phyloP scores from a whole-genome alignment of 768 basidiomycete species.

The Lyophyllum semitale region DNA sequence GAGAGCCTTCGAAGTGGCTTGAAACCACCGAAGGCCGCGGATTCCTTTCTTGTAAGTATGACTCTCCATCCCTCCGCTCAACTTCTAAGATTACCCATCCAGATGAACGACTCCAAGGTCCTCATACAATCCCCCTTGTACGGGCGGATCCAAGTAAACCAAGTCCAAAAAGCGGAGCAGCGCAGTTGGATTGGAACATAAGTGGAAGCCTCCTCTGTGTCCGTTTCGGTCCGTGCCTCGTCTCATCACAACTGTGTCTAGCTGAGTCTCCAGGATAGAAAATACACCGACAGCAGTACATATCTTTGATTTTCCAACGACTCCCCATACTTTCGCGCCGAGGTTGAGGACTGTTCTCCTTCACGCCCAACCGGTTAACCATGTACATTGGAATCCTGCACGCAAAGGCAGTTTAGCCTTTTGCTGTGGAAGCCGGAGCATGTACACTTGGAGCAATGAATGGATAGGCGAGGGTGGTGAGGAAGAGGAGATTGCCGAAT shows the following conservation, averaged over 20 bases:
- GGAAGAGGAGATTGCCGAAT: conserved; percentile 84
- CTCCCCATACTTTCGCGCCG: conserved; percentile 58
- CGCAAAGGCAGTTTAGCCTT: conserved; percentile 69
- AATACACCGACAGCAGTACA: conserved; percentile 63
- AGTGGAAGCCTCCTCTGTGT: conserved; percentile 73
- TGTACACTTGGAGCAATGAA: conserved; percentile 85
- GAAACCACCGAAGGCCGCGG: conserved; percentile 83
- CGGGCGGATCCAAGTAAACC: conserved; percentile 63
- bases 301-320: conserved; percentile 71
- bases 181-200: conserved; percentile 81
- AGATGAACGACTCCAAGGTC: conserved; percentile 70
- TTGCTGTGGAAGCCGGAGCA: conserved; percentile 65
- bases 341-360: conserved; percentile 66
- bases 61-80: not conserved
- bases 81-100: not conserved
- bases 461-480: conserved; percentile 62
- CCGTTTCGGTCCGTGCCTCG: conserved; percentile 60
- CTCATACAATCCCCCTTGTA: conserved; percentile 49
- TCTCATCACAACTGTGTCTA: not conserved
- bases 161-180: conserved; percentile 64
- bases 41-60: conserved; percentile 76
- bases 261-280: conserved; percentile 40
- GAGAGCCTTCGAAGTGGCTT: conserved; percentile 84
- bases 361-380: conserved; percentile 62
- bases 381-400: conserved; percentile 83